phyloP scores from a whole-genome alignment of 805 yeast species.

The Candida qinlingensis region DNA sequence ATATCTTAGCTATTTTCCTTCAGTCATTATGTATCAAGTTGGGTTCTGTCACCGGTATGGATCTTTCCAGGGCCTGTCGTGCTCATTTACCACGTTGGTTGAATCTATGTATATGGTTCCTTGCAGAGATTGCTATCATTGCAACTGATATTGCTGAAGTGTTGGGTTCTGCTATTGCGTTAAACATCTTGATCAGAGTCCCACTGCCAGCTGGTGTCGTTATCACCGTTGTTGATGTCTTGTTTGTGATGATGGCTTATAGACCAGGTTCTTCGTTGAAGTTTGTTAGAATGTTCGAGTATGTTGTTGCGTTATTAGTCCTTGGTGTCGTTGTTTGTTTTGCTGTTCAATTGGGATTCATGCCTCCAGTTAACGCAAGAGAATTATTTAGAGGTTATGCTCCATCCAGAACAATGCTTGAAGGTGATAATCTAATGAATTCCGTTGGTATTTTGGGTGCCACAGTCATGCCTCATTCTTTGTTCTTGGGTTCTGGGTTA shows the following conservation, averaged over 20 bases:
- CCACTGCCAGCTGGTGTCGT: slow-evolving; percentile 78
- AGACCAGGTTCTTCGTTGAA: slow-evolving; percentile 69
- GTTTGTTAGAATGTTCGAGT: slow-evolving; percentile 70
- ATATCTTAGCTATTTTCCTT: slow-evolving; percentile 74
- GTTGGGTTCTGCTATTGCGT: slow-evolving; percentile 85
- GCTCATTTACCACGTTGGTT: slow-evolving; percentile 62
- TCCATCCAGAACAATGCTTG: slow-evolving; percentile 50
- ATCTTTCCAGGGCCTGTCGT: slow-evolving; percentile 80
- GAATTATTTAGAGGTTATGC: slow-evolving; percentile 62
- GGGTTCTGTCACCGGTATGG: slow-evolving; percentile 87
- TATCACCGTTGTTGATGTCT: slow-evolving; percentile 74
- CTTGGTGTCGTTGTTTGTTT: slow-evolving; percentile 74
- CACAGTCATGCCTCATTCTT: slow-evolving; percentile 90
- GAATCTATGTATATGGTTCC: slow-evolving; percentile 58
- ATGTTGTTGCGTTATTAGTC: slow-evolving; percentile 67
- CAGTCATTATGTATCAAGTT: slow-evolving; percentile 81
- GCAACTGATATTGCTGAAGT: slow-evolving; percentile 95
- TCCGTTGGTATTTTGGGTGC: slow-evolving; percentile 86
- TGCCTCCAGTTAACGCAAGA: slow-evolving; percentile 37
- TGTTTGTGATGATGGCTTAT: slow-evolving; percentile 75
- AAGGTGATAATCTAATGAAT: slow-evolving; percentile 61
- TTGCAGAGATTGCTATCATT: slow-evolving; percentile 83
- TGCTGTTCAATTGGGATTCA: slow-evolving; percentile 60
- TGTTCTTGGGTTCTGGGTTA: slow-evolving; percentile 79
- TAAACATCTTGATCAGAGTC: slow-evolving; percentile 67